Conservation (phyloP, 192 early-diverging fungal genomes). For the Glomus cerebriforme region DNA sequence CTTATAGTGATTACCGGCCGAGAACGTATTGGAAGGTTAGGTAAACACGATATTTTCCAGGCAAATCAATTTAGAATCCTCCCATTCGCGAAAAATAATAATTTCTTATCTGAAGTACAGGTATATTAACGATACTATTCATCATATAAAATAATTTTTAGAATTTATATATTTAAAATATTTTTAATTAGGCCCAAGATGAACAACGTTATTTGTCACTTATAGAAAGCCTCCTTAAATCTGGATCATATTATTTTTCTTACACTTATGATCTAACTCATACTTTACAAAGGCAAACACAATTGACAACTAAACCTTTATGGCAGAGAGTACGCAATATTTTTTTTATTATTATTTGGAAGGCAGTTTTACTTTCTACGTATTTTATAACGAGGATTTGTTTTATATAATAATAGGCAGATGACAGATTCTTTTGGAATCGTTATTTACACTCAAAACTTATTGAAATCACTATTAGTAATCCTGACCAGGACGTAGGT, state of each 20-base stretch:
- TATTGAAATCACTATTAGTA: conserved; percentile 55
- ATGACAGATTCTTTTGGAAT: conserved; percentile 98
- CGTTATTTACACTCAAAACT: conserved; percentile 65
- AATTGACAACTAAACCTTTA: conserved; percentile 42
- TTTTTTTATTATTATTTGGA: background rate
- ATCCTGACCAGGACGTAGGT: conserved; percentile 49
- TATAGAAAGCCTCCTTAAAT: conserved; percentile 51
- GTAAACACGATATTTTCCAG: conserved; percentile 64
- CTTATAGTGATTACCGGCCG: conserved; percentile 74
- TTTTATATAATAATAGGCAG: conserved; percentile 57
- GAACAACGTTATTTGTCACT: conserved; percentile 52
- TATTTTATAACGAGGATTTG: background rate
- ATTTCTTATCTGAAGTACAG: conserved; percentile 44
- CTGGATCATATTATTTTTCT: conserved; percentile 74
- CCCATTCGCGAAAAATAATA: conserved; percentile 47
- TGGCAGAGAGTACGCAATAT: conserved; percentile 52
- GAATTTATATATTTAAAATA: background rate
- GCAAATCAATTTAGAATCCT: conserved; percentile 60
- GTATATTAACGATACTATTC: conserved; percentile 33
- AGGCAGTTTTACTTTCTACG: background rate
- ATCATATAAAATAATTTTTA: too few relatives aligned
- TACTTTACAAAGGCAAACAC: conserved; percentile 73
- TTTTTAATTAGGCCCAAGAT: conserved; percentile 43
- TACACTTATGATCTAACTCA: conserved; percentile 86
- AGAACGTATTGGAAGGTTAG: conserved; percentile 60